Conservation (phyloP, 139 green algal species). For the Coelastrella sp. region DNA sequence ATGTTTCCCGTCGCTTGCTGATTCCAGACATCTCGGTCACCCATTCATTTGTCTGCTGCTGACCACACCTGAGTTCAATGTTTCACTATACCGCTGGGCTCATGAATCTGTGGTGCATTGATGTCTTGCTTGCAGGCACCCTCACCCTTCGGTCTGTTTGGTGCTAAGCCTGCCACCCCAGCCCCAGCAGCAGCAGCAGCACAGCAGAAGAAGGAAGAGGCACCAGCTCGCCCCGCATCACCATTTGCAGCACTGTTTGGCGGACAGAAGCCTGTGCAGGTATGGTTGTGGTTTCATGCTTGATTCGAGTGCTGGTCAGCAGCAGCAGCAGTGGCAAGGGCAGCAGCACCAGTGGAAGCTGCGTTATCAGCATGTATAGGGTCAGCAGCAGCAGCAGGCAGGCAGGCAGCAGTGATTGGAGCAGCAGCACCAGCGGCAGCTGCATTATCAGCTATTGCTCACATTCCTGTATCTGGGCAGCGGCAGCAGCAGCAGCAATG, state of each 20-base stretch:
- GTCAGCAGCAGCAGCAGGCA: too few relatives aligned
- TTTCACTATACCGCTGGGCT: neutral
- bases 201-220: slow-evolving; percentile 30
- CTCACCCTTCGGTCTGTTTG: slow-evolving; percentile 38
- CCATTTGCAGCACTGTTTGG: slow-evolving; percentile 43
- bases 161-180: neutral
- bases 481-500: too few relatives aligned
- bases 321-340: neutral
- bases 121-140: neutral
- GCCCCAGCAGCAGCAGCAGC: slow-evolving; percentile 17
- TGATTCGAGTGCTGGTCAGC: neutral
- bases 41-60: too few relatives aligned
- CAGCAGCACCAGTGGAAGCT: too few relatives aligned
- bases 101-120: neutral
- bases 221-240: neutral
- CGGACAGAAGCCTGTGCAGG: neutral
- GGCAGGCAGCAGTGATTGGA: too few relatives aligned
- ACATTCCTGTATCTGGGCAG: too few relatives aligned
- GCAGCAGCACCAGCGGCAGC: too few relatives aligned
- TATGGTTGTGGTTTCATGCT: neutral
- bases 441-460: too few relatives aligned
- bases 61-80: too few relatives aligned
- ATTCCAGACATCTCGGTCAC: too few relatives aligned
- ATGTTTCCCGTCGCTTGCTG: too few relatives aligned
- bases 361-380: too few relatives aligned